Base-by-base conservation (phyloP, 1,139 yeast genomes). In the Yamadazyma dendronema region DNA sequence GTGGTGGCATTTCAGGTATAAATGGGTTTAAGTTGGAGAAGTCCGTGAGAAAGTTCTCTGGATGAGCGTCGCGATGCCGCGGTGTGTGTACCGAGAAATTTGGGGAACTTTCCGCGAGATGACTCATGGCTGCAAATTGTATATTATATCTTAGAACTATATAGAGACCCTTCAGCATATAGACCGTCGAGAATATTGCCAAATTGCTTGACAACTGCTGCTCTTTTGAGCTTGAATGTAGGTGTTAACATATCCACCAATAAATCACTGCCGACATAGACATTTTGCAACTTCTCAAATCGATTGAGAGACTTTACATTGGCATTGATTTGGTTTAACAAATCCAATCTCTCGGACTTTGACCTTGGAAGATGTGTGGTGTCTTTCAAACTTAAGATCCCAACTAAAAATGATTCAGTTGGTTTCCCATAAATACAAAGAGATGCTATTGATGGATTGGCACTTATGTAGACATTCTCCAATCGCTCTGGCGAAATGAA, bases 1-100 rank as follows among this genome's bases (percentile, higher is more conserved):
- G 82, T 33, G 84, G 83, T 28, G 81, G 81, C 31, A 79, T 77
- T n/a, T n/a, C n/a, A n/a, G n/a, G n/a, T n/a, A 8, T 25, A 6
- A 73, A 11, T 16, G 21, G 14, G 11, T 13, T 11, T 13, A 24
- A 22, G 29, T 19, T 21, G 9, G n/a, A n/a, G n/a, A n/a, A n/a
- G n/a, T n/a, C n/a, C n/a, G n/a, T n/a, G n/a, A n/a, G 9, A 19
- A 19, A 19, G 22, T 19, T 19, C 22, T n/a, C 23, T 21, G 23
- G 26, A 24, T 9, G 13, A 8, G 26, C 26, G 26, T n/a, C n/a
- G n/a, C n/a, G n/a, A n/a, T n/a, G n/a, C n/a, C n/a, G 26, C 12
- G 15, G 24, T 21, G 31, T 29, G 31, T 5, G 6, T 27, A 14
- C 30, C 17, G 6, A 10, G 17, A 27, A n/a, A 27, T 7, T 12